Percentiles rank a stretch among this genome's conserved stretches.
phyloP scores from a whole-genome alignment of 2,329 filamentous ascomycete species.

The Alternaria arbusti region DNA sequence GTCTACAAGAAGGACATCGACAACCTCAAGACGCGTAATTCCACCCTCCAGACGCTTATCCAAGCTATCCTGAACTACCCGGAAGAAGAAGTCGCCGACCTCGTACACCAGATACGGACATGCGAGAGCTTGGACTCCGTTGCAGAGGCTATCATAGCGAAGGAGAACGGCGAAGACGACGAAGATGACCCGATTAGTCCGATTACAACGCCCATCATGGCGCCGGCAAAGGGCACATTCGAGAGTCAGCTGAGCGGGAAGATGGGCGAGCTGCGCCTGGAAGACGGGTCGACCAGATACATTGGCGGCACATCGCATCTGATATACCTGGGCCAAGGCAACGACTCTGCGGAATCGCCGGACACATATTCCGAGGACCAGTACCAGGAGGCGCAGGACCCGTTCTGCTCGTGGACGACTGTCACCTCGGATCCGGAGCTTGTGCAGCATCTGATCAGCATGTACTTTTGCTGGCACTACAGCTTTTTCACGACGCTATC shows the following conservation, averaged over 20 bases:
- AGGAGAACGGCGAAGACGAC: slow-evolving; percentile 56
- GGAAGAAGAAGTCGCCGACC: slow-evolving; percentile 80
- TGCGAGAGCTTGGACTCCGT: slow-evolving; percentile 76
- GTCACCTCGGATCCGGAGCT: slow-evolving; percentile 81
- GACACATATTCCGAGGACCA: slow-evolving; percentile 51
- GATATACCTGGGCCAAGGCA: slow-evolving; percentile 68
- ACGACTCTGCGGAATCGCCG: slow-evolving; percentile 39
- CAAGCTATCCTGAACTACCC: slow-evolving; percentile 90
- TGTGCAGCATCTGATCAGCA: slow-evolving; percentile 86
- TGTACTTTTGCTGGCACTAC: slow-evolving; percentile 99
- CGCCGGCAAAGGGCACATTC: slow-evolving; percentile 51
- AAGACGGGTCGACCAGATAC: slow-evolving; percentile 86
- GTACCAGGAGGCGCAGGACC: slow-evolving; percentile 65
- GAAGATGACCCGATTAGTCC: slow-evolving; percentile 50
- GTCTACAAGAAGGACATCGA: slow-evolving; percentile 96
- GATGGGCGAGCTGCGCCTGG: slow-evolving; percentile 88
- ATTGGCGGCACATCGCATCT: slow-evolving; percentile 94
- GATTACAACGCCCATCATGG: slow-evolving; percentile 44
- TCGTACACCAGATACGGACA: slow-evolving; percentile 86
- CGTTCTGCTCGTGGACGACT: slow-evolving; percentile 83
- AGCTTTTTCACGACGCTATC: slow-evolving; percentile 93
- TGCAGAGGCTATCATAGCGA: slow-evolving; percentile 63
- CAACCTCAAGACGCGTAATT: slow-evolving; percentile 82
- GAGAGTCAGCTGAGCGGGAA: slow-evolving; percentile 88
- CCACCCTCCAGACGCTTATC: slow-evolving; percentile 89